Evolutionary conservation across 2,329 filamentous ascomycete genomes (phyloP), one percentile per base, ranked within the genome.

Genomic region (Basipetospora chlamydospora): DNA sequence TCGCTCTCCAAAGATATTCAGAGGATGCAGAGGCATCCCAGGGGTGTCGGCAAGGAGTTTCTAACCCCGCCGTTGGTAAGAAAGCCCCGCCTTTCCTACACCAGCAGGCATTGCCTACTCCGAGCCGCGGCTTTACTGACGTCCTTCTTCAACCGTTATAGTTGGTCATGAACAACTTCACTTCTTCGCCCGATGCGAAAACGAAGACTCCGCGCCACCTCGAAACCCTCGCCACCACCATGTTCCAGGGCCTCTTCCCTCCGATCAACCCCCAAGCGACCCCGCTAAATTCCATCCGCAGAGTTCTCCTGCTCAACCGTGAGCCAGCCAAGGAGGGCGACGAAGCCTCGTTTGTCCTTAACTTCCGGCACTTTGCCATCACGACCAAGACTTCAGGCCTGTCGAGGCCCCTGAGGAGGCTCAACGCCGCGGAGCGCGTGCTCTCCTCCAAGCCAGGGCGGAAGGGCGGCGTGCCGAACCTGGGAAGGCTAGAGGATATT

Each of bases 101-200:
- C n/a, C n/a, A n/a, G n/a, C n/a, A n/a, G n/a, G n/a, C n/a, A n/a
- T n/a, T n/a, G n/a, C n/a, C n/a, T n/a, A n/a, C n/a, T n/a, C n/a
- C n/a, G n/a, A n/a, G n/a, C n/a, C n/a, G n/a, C n/a, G n/a, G n/a
- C n/a, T n/a, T n/a, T n/a, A n/a, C n/a, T n/a, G n/a, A n/a, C n/a
- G n/a, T n/a, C n/a, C n/a, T 39, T 34, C n/a, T n/a, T n/a, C n/a
- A n/a, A 23, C 28, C 28, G n/a, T 26, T 18, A 9, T 42, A 80
- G 73, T 71, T 98, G 30, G 90, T 98, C 46, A 96, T 98, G 90
- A 98, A 98, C 63, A 95, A 94, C 57, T 94, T 98, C 57, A 73
- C 73, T 26, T 70, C 80, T 20, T 65, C 61, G 22, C 23, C 23
- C 15, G 16, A 20, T 21, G 51, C 68, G 30, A 70, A 76, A 39